phyloP scores from a whole-genome alignment of 148 eudicot genomes.

The Rhododendron kiyosumense region DNA sequence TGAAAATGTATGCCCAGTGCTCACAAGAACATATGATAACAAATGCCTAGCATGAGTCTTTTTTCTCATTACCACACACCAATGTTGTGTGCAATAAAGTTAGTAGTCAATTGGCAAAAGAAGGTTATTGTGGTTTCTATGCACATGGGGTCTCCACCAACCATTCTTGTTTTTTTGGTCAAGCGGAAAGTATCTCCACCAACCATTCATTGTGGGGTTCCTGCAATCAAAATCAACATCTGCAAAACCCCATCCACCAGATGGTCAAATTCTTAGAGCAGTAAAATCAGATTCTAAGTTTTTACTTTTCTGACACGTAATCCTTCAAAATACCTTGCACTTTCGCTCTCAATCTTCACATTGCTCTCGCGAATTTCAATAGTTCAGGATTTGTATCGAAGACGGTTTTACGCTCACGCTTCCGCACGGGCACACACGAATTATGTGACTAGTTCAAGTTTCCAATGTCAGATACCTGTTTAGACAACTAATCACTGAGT shows the following conservation, averaged over 20 bases:
- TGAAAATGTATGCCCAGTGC: background rate
- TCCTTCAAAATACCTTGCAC: no score
- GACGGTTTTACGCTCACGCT: no score
- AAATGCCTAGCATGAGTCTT: background rate
- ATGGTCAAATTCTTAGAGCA: background rate
- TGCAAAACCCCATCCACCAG: background rate
- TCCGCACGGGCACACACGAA: no score
- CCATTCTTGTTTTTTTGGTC: no score
- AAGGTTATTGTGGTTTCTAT: background rate
- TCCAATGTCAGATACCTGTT: no score
- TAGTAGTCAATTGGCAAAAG: background rate
- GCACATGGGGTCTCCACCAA: background rate
- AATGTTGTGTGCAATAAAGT: background rate
- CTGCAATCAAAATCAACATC: background rate
- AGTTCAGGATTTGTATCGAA: no score
- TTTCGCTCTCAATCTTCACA: no score
- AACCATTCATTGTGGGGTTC: background rate
- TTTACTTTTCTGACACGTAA: background rate
- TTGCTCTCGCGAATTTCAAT: no score
- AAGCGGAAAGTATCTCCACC: no score
- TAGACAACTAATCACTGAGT: no score
- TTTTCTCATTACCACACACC: background rate
- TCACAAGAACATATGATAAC: background rate
- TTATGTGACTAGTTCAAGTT: no score
- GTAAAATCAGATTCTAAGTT: background rate